Evolutionary conservation across 768 basidiomycete species (phyloP), one percentile per base, ranked within the genome.

Genomic region (Dendrothele bispora): DNA sequence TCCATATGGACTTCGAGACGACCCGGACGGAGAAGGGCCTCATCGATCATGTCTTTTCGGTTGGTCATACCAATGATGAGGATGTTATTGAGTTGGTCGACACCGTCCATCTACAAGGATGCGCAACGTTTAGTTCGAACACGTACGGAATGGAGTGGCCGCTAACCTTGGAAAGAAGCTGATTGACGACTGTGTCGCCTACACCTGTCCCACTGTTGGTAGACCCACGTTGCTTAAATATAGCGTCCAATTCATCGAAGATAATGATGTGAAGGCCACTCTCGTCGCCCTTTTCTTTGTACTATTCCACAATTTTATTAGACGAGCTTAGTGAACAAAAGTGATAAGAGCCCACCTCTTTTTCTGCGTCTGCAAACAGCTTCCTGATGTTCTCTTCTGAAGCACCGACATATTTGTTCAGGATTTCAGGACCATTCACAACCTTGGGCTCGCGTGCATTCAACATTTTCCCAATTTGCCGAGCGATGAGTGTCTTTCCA

Each of bases 31-130:
- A 98, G 79, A 2, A 98, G 79, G 7, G 95, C 97, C 62, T 99
- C 97, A 60, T 99, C 97, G 57, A 99, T 98, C 95, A 99, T 92
- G 74, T 99, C 97, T 35, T 83, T 70, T 51, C 97, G 86, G 67
- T 99, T 98, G 38, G 95, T 99, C 97, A 99, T 99, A 58, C 97
- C 97, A 56, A 99, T 99, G 57, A 99, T 88, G 58, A 99, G 87
- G 52, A 99, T 95, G 68, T 99, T 99, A 74, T 99, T 98, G 26
- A 99, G 74, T 70, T 92, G 89, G 63, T 99, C 97, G 10, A 99
- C 95, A 73, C 97, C 97, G 56, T 99, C 97, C 94, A 99, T 95
- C 93, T 97, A 55, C 7, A 17, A 1, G 29, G 36, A 35, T 20
- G n/a, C n/a, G n/a, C 25, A 42, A n/a, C 7, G 7, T 48, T n/a